Evolutionary conservation across 1,284 basidiomycete genomes (phyloP).

Genomic region (Cutaneotrichosporon curvatum): DNA sequence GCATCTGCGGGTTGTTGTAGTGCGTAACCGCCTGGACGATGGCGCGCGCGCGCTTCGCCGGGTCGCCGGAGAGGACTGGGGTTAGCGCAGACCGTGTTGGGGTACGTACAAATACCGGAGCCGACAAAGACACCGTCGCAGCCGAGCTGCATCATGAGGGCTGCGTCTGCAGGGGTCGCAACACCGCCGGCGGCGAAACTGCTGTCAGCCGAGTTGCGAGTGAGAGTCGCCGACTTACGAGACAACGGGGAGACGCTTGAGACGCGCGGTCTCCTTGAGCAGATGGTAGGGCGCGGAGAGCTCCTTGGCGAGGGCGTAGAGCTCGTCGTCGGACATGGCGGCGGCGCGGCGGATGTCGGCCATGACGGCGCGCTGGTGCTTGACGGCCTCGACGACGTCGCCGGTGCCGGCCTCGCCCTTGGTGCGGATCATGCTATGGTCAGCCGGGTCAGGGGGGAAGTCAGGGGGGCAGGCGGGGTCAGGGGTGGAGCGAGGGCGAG

Average conservation of each 20-base stretch:
- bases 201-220: neutral
- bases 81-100: constrained; percentile 1
- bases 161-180: constrained; percentile 92
- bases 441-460: neutral
- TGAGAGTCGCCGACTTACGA: constrained; percentile 23
- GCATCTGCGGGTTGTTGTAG: constrained; percentile 80
- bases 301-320: constrained; percentile 87
- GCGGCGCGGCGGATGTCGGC: constrained; percentile 70
- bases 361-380: constrained; percentile 78
- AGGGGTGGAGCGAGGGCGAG: no score
- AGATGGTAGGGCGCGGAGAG: constrained; percentile 94
- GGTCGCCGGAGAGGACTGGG: constrained; percentile 64
- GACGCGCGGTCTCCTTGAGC: constrained; percentile 87
- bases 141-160: constrained; percentile 98
- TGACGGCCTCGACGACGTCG: constrained; percentile 94
- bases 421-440: constrained; percentile 67
- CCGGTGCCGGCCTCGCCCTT: constrained; percentile 97
- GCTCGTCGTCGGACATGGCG: constrained; percentile 62
- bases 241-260: constrained; percentile 88
- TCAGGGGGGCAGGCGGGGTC: no score
- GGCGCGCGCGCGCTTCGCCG: constrained; percentile 87
- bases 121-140: constrained; percentile 96
- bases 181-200: constrained; percentile 96
- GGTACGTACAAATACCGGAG: constrained; percentile 76
- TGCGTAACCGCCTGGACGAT: constrained; percentile 98